Evolutionary conservation across 164 flowering plant genomes (phyloP).

Genomic region (Tetracentron sinense): DNA sequence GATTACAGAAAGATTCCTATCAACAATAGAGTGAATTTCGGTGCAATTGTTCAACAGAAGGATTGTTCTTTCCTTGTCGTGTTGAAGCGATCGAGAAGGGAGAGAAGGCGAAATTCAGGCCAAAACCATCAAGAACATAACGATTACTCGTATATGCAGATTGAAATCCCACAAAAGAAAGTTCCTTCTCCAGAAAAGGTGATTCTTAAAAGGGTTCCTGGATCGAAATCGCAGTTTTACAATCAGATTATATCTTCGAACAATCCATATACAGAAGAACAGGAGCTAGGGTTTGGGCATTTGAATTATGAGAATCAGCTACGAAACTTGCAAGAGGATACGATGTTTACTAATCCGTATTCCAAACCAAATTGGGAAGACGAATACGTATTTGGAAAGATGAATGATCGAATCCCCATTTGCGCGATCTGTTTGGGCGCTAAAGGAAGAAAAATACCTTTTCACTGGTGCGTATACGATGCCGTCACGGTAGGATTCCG

Average conservation of each 20-base stretch:
- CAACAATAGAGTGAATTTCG: slow-evolving; percentile 39
- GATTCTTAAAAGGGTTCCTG: slow-evolving; percentile 19
- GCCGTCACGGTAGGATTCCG: slow-evolving; percentile 30
- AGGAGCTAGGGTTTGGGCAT: slow-evolving; percentile 7
- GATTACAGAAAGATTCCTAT: slow-evolving; percentile 31
- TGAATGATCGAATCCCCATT: not conserved
- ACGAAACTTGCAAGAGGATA: slow-evolving; percentile 21
- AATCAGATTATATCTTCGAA: slow-evolving; percentile 13
- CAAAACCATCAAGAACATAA: not conserved
- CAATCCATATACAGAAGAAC: not conserved
- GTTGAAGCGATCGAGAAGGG: slow-evolving; percentile 21
- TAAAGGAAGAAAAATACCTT: slow-evolving; percentile 24
- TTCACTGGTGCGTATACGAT: slow-evolving; percentile 53
- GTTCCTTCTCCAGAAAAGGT: too few relatives aligned
- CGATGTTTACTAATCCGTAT: slow-evolving; percentile 22
- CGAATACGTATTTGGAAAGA: not conserved
- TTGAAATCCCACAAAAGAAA: too few relatives aligned
- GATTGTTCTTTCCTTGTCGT: slow-evolving; percentile 30
- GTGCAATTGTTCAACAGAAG: slow-evolving; percentile 19
- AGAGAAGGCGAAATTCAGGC: slow-evolving; percentile 10
- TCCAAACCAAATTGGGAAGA: slow-evolving; percentile 2
- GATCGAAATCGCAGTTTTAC: not conserved
- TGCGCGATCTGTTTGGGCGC: slow-evolving; percentile 38
- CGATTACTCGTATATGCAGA: not conserved
- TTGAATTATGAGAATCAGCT: slow-evolving; percentile 15